Conservation (phyloP, 1,284 basidiomycete genomes). For the Termitomyces sp. region DNA sequence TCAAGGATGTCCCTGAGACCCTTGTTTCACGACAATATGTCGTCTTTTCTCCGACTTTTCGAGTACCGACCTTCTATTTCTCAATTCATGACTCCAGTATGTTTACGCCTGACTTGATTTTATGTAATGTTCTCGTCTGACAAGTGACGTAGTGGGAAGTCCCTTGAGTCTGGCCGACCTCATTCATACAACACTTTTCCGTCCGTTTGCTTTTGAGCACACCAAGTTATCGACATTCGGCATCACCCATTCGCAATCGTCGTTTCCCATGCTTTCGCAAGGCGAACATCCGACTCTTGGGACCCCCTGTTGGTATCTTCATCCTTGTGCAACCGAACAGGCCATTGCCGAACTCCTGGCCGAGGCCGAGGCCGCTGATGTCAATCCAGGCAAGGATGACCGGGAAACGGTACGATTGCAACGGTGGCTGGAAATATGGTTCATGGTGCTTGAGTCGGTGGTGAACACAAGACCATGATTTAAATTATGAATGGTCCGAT, state of each 20-base stretch:
- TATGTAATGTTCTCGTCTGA: conserved; percentile 5
- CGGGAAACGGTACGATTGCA: conserved; percentile 27
- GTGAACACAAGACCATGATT: conserved; percentile 38
- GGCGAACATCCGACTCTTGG: conserved; percentile 77
- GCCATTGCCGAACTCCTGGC: conserved; percentile 62
- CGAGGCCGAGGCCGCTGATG: conserved; percentile 29
- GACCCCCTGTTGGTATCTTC: conserved; percentile 74
- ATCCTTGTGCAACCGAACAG: conserved; percentile 71
- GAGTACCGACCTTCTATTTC: conserved; percentile 79
- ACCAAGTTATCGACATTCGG: conserved; percentile 47
- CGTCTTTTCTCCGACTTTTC: conserved; percentile 68
- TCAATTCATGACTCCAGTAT: conserved; percentile 58
- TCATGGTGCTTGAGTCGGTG: conserved; percentile 61
- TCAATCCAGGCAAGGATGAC: conserved; percentile 11
- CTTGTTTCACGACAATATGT: conserved; percentile 56
- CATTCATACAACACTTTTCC: conserved; percentile 55
- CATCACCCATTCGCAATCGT: conserved; percentile 40
- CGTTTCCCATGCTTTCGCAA: conserved; percentile 74
- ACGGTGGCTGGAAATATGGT: conserved; percentile 68
- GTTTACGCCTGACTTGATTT: conserved; percentile 24
- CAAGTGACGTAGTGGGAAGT: conserved; percentile 48
- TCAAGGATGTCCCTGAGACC: conserved; percentile 14
- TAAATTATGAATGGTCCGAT: background rate
- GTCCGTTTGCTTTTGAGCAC: conserved; percentile 36
- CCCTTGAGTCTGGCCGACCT: conserved; percentile 55